Base-by-base conservation (phyloP, 768 basidiomycete species). In the Thelephora ganbajun region DNA sequence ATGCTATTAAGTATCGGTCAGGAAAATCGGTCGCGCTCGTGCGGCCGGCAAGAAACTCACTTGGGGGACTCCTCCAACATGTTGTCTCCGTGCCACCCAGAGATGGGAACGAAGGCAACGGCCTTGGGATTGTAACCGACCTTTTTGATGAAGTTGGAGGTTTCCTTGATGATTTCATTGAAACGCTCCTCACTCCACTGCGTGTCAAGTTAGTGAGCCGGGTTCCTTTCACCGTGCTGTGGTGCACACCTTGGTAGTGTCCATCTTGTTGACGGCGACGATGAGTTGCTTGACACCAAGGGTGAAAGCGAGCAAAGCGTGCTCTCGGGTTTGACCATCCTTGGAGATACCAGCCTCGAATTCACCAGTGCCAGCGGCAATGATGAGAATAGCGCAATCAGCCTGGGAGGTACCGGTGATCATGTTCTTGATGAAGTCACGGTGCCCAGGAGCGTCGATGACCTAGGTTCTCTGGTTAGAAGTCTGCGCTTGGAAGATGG, bases 371-470 rank as follows among this genome's bases (percentile, higher is more conserved):
- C 96, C 96, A 69, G 76, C 85, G 55, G 94, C 96, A 58, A 99
- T 99, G 77, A 99, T 98, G 69, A 99, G 91, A 68, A 99, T 81
- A 62, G 93, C 96, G 64, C 94, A 98, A 68, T 99, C 94, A 66
- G 94, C 93, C 81, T 99, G 96, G 61, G 96, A 99, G 61, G 96
- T 99, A 79, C 96, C 96, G 53, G 96, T 99, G 68, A 99, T 99
- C 93, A 93, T 96, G 89, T 96, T 99, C 76, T 99, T 99, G 80
- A 99, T 99, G 74, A 99, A 99, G 66, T 99, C 96, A 81, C 96
- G 92, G 69, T 96, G 93, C 65, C 94, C 94, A 43, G 96, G 96
- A 67, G 96, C 96, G 66, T 98, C 96, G 60, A 98, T 98, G 72
- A 99, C 91, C 90, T 88, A 52, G 23, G 49, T 50, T 41, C 18